phyloP scores from a whole-genome alignment of 371 early-diverging fungal genomes.

The Zopfochytrium polystomum region DNA sequence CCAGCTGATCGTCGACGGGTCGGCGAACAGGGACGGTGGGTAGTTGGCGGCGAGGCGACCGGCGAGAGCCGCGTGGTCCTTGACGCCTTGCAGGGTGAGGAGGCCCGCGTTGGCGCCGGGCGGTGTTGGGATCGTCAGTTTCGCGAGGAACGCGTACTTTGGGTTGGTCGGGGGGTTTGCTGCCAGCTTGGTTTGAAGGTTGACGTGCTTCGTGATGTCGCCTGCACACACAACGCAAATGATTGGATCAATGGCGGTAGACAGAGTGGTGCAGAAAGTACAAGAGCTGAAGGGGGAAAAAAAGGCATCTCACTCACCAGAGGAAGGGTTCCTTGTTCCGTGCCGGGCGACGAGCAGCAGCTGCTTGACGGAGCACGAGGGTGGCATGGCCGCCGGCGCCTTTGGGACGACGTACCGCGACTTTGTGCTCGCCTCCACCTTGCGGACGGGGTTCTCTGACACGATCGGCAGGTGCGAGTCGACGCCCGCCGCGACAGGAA shows the following conservation, averaged over 20 bases:
- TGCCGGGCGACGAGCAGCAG: slow-evolving; percentile 26
- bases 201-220: slow-evolving; percentile 9
- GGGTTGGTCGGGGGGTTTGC: slow-evolving; percentile 5
- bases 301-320: too few relatives aligned
- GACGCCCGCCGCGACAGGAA: too few relatives aligned
- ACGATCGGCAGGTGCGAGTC: too few relatives aligned
- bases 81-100: slow-evolving; percentile 16
- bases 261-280: not conserved
- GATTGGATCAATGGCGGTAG: too few relatives aligned
- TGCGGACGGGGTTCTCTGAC: too few relatives aligned
- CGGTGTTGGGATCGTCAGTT: slow-evolving; percentile 5
- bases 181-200: slow-evolving; percentile 6
- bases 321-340: slow-evolving; percentile 28
- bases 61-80: slow-evolving; percentile 17
- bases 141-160: slow-evolving; percentile 17
- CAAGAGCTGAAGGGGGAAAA: not conserved
- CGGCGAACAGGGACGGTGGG: slow-evolving; percentile 25
- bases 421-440: slow-evolving; percentile 5
- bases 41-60: slow-evolving; percentile 11
- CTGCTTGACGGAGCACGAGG: slow-evolving; percentile 20
- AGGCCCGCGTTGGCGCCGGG: slow-evolving; percentile 3
- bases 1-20: slow-evolving; percentile 25
- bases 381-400: not conserved
- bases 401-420: slow-evolving; percentile 12
- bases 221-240: not conserved